A percentile compares a stretch with the other conserved stretches of the same genome.
These are phyloP conservation scores for Sungouiozyma intestinalis DNA, from an alignment of 805 yeast species.

Conservation along the genomic window DNA sequence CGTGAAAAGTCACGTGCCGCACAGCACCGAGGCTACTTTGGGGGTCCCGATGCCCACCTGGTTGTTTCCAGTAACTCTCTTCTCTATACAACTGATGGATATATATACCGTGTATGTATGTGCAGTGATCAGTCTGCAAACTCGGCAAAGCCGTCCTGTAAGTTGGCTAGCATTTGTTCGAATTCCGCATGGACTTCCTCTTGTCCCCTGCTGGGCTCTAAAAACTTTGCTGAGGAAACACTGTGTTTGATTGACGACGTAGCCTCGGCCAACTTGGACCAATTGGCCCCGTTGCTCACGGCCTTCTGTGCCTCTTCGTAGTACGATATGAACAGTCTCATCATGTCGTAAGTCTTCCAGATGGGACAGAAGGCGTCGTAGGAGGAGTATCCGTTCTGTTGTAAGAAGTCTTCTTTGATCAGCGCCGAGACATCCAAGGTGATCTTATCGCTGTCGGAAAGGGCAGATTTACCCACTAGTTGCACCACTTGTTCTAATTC, in stretches of 20 bases:
- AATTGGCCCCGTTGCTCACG: slow-evolving; percentile 81
- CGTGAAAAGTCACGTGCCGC: too few species aligned
- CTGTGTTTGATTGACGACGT: slow-evolving; percentile 87
- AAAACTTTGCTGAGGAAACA: slow-evolving; percentile 90
- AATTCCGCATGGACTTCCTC: slow-evolving; percentile 66
- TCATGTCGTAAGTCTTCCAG: slow-evolving; percentile 98
- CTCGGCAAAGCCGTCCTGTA: slow-evolving; percentile 89
- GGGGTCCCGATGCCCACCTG: too few species aligned
- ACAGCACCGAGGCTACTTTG: too few species aligned
- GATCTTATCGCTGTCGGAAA: slow-evolving; percentile 93
- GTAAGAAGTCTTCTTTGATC: slow-evolving; percentile 96
- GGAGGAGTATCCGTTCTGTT: slow-evolving; percentile 97
- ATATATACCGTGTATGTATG: too few species aligned
- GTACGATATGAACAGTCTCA: slow-evolving; percentile 86
- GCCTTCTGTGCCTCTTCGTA: slow-evolving; percentile 98
- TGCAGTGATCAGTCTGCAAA: slow-evolving; percentile 60
- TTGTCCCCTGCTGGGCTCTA: slow-evolving; percentile 90
- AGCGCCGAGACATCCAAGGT: slow-evolving; percentile 85
- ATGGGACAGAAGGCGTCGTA: slow-evolving; percentile 99
- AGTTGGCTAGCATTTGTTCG: slow-evolving; percentile 58
- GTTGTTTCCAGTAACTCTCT: too few species aligned
- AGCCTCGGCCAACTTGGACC: slow-evolving; percentile 86
- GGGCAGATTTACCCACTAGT: slow-evolving; percentile 96
- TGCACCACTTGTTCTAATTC: slow-evolving; percentile 98
- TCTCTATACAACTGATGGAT: too few species aligned